Percentiles rank a stretch among this genome's conserved stretches.
Conservation (phyloP, 2,329 filamentous ascomycete species). For the Cytospora mali region DNA sequence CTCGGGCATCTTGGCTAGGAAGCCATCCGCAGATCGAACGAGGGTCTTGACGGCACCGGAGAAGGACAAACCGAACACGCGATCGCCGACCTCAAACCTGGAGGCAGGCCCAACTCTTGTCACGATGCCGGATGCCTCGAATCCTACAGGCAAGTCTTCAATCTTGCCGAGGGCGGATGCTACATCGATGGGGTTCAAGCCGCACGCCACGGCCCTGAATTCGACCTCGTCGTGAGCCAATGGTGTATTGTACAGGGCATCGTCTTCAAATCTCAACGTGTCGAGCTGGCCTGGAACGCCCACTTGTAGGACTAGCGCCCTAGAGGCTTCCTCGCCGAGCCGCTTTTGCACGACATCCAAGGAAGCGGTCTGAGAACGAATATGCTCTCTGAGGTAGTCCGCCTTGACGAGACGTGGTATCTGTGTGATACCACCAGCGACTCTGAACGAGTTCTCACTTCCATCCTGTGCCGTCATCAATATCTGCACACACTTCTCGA, state of each 20-base stretch:
- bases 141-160: constrained; percentile 18
- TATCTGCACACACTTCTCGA: constrained; percentile 23
- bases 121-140: constrained; percentile 33
- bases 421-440: constrained; percentile 20
- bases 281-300: constrained; percentile 30
- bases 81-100: constrained; percentile 29
- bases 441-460: constrained; percentile 33
- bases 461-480: constrained; percentile 14
- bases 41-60: constrained; percentile 31
- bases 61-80: constrained; percentile 32
- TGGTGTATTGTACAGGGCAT: constrained; percentile 13
- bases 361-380: constrained; percentile 28
- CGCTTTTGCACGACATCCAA: constrained; percentile 12
- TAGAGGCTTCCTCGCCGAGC: constrained; percentile 7
- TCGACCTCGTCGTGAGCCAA: constrained; percentile 32
- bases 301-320: constrained; percentile 22
- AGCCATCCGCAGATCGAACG: constrained; percentile 27
- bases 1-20: constrained; percentile 30
- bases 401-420: constrained; percentile 30
- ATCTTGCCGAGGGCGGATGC: constrained; percentile 25
- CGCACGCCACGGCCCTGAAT: constrained; percentile 30
- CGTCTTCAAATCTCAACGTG: constrained; percentile 32
- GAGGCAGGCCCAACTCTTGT: constrained; percentile 27
- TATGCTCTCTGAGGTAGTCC: constrained; percentile 28
- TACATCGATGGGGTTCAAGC: constrained; percentile 30